Conservation (phyloP, 2,329 filamentous ascomycete genomes). For the Pseudogymnoascus sp. region DNA sequence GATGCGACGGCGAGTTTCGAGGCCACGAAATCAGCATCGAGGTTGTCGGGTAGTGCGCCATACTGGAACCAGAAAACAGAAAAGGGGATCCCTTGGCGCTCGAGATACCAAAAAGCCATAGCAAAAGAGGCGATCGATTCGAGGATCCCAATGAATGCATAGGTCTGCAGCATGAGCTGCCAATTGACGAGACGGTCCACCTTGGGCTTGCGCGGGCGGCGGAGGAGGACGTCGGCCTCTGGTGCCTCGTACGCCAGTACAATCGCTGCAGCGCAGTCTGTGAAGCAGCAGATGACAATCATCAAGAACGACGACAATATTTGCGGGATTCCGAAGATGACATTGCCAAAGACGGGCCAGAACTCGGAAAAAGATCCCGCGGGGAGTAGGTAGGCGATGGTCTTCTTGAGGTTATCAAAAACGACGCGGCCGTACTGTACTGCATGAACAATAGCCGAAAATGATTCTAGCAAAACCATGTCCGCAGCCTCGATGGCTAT, state of each 20-base stretch:
- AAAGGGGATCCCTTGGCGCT: slow-evolving; percentile 58
- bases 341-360: slow-evolving; percentile 54
- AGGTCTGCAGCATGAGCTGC: slow-evolving; percentile 64
- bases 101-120: slow-evolving; percentile 60
- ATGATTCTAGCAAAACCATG: slow-evolving; percentile 56
- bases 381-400: slow-evolving; percentile 49
- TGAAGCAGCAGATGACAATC: slow-evolving; percentile 50
- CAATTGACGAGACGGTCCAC: slow-evolving; percentile 67
- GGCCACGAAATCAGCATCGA: slow-evolving; percentile 47
- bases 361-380: slow-evolving; percentile 54
- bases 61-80: slow-evolving; percentile 59
- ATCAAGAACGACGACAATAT: slow-evolving; percentile 53
- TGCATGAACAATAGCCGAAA: slow-evolving; percentile 61
- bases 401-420: slow-evolving; percentile 75
- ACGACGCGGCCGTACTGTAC: slow-evolving; percentile 64
- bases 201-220: slow-evolving; percentile 58
- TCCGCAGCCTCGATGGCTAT: slow-evolving; percentile 52
- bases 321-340: slow-evolving; percentile 54
- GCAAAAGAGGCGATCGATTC: slow-evolving; percentile 53
- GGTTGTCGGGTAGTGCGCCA: slow-evolving; percentile 37
- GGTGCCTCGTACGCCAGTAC: slow-evolving; percentile 69
- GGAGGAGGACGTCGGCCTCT: slow-evolving; percentile 65
- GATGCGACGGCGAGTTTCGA: slow-evolving; percentile 34
- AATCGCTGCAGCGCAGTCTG: slow-evolving; percentile 65
- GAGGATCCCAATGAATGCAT: slow-evolving; percentile 60